These are phyloP conservation scores for Colletotrichum viniferum DNA, from an alignment of 2,329 filamentous ascomycete genomes.

Conservation along the genomic window DNA sequence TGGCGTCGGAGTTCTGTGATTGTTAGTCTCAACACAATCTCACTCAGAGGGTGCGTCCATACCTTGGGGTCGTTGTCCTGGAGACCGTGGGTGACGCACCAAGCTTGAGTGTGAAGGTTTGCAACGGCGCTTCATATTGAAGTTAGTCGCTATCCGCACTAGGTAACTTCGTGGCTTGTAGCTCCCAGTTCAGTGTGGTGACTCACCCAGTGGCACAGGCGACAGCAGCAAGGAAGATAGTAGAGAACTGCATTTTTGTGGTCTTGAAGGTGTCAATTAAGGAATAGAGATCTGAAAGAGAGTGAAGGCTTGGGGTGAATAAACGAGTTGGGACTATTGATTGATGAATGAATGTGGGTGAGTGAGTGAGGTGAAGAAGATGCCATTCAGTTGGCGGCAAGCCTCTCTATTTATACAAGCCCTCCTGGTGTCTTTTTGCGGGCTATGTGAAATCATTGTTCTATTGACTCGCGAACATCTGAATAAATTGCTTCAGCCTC, in stretches of 20 bases:
- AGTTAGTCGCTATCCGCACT: neutral
- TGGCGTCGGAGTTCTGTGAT: neutral
- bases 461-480: neutral
- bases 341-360: neutral
- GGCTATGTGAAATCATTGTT: neutral
- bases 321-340: neutral
- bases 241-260: neutral
- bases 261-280: neutral
- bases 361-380: neutral
- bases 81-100: neutral
- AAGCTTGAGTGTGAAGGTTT: neutral
- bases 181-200: neutral
- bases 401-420: neutral
- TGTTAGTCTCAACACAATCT: neutral
- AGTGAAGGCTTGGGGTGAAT: neutral
- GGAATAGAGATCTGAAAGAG: neutral
- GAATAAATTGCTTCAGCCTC: neutral
- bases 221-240: neutral
- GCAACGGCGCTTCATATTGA: neutral
- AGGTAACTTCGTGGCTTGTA: neutral
- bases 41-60: neutral
- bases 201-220: neutral
- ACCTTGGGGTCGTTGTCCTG: neutral
- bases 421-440: neutral
- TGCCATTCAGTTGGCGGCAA: neutral